Percentiles rank a stretch among this genome's conserved stretches.
phyloP scores from a whole-genome alignment of 345 rosid species.

The Eucalyptus regnans region DNA sequence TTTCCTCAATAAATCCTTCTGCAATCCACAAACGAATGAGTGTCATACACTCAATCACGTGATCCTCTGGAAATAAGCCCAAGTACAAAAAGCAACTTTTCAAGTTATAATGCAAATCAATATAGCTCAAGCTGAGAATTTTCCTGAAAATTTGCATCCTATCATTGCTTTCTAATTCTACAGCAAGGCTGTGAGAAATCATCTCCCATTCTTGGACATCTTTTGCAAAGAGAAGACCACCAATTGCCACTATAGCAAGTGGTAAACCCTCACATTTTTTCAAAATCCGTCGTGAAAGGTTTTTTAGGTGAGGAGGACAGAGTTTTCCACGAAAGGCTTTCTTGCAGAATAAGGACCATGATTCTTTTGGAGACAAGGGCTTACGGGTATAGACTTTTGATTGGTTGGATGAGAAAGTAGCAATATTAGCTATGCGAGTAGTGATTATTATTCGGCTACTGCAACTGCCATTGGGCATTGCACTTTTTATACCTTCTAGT shows the following conservation, averaged over 20 bases:
- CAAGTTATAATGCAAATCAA: background rate
- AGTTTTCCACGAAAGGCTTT: background rate
- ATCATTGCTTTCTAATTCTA: background rate
- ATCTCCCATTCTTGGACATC: background rate
- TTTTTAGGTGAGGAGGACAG: background rate
- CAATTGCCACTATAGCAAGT: background rate
- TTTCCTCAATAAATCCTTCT: background rate
- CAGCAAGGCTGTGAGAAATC: background rate
- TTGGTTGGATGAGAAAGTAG: background rate
- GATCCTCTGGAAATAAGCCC: background rate
- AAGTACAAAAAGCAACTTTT: background rate
- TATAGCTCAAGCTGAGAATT: background rate
- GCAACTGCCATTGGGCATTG: background rate
- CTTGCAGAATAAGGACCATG: background rate
- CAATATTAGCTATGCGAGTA: background rate
- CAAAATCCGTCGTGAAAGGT: background rate
- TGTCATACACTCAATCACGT: rapidly evolving
- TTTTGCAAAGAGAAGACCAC: background rate
- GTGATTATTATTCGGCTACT: background rate
- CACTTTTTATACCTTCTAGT: background rate
- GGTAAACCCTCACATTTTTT: background rate
- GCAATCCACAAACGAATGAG: background rate
- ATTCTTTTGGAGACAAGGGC: background rate
- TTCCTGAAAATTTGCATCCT: background rate
- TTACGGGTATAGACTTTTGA: background rate